Evolutionary conservation across 2,329 filamentous ascomycete genomes (phyloP), one percentile per base, ranked within the genome.

Genomic region (Pseudonectria foliicola): DNA sequence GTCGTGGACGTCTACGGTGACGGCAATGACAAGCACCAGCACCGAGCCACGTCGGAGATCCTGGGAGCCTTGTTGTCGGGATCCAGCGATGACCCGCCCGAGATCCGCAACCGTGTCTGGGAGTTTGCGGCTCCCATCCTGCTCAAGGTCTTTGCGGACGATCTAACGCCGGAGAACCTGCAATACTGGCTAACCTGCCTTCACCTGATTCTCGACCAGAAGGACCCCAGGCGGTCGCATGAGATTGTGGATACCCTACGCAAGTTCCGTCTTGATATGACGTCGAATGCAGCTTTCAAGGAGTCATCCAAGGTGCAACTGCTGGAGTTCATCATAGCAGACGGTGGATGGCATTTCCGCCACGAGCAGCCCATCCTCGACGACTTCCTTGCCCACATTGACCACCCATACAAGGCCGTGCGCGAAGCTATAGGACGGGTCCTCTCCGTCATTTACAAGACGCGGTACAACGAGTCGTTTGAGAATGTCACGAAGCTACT

Each of bases 381-480:
- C 24, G 80, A 98, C 59, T 95, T 96, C 62, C 68, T 98, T 40
- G 71, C 75, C 15, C 92, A 98, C 57, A 79, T 98, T 27, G 88
- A 98, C 55, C 92, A 98, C 58, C 92, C 92, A 0, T 98, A 98
- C 67, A 98, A 98, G 67, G 85, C 88, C 21, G 92, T 98, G 6
- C 82, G 92, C 39, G 92, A 98, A 62, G 82, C 90, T 1, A 95
- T 98, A 65, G 92, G 92, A 1, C 75, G 87, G 28, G 90, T 90
- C 0, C 76, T 98, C 39, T 83, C 86, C 4, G 82, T 82, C 4
- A 90, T 96, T 38, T 92, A 89, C 59, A 83, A 89, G 44, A 94
- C 88, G 7, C 75, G 88, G 15, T 95, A 98, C 59, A 85, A 95
- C 54, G 92, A 98, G 61, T 93, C 89, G 0, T 95, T 94, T 60